These are phyloP conservation scores for Xylariaceae sp. DNA, from an alignment of 2,329 filamentous ascomycete genomes.

Conservation along the genomic window DNA sequence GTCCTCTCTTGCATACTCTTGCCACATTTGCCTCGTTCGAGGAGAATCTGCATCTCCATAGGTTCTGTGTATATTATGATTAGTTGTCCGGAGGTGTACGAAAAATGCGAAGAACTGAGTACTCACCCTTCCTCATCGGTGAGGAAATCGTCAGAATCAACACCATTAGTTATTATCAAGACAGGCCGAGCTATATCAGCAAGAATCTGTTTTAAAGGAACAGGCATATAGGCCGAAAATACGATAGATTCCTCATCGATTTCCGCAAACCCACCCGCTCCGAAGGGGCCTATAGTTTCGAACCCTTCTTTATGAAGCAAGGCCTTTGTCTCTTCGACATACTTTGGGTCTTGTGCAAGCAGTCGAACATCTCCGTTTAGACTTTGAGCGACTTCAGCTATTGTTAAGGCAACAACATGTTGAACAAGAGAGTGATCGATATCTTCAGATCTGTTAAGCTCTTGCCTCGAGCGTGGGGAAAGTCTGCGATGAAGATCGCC, in stretches of 20 bases:
- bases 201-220: slow-evolving; percentile 36
- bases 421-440: not conserved
- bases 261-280: slow-evolving; percentile 33
- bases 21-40: too few relatives aligned
- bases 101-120: too few relatives aligned
- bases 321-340: not conserved
- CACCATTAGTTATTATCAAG: too few relatives aligned
- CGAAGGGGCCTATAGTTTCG: slow-evolving; percentile 20
- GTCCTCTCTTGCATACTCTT: too few relatives aligned
- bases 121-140: too few relatives aligned
- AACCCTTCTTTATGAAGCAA: not conserved
- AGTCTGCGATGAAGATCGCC: not conserved
- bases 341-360: slow-evolving; percentile 22
- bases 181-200: slow-evolving; percentile 36
- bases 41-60: too few relatives aligned
- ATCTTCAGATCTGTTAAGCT: too few relatives aligned
- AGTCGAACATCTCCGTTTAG: slow-evolving; percentile 11
- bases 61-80: too few relatives aligned
- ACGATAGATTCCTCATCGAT: slow-evolving; percentile 35
- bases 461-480: not conserved
- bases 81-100: too few relatives aligned
- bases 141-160: too few relatives aligned
- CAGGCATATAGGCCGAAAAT: slow-evolving; percentile 30
- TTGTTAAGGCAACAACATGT: not conserved
- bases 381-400: not conserved